A percentile compares a stretch with the other conserved stretches of the same genome.
These are phyloP conservation scores for Pseudodiploospora longispora DNA, from an alignment of 2,329 filamentous ascomycete genomes.

Conservation along the genomic window DNA sequence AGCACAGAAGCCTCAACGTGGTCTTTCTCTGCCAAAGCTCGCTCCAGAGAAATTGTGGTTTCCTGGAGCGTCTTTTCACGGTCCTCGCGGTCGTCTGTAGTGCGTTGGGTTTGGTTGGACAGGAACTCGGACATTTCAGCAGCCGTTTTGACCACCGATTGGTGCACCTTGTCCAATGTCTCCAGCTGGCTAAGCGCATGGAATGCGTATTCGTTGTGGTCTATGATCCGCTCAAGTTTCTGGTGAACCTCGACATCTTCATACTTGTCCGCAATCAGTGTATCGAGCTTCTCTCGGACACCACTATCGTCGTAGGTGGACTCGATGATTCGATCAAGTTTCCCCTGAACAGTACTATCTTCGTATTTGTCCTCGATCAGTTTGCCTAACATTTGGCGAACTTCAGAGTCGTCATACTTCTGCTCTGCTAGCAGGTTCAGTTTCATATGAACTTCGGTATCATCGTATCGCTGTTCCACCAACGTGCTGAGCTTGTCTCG, in stretches of 20 bases:
- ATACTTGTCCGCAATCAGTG: conserved; percentile 44
- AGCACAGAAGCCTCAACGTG: conserved; percentile 49
- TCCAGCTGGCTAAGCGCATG: conserved; percentile 69
- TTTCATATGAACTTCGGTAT: conserved; percentile 27
- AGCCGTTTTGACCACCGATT: conserved; percentile 77
- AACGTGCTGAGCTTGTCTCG: conserved; percentile 21
- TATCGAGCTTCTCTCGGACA: conserved; percentile 21
- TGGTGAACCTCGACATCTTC: conserved; percentile 36
- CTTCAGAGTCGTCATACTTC: conserved; percentile 47
- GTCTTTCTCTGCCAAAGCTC: conserved; percentile 58
- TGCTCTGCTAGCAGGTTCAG: conserved; percentile 49
- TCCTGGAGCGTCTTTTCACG: conserved; percentile 75
- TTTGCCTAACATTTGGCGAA: conserved; percentile 21
- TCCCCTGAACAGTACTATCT: conserved; percentile 34
- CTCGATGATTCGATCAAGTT: conserved; percentile 37
- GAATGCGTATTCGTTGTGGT: conserved; percentile 55
- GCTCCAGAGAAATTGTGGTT: conserved; percentile 71
- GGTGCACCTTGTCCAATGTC: conserved; percentile 80
- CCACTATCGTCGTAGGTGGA: conserved; percentile 20
- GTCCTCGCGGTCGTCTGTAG: conserved; percentile 68
- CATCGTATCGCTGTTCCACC: conserved; percentile 51
- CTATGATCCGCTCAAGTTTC: conserved; percentile 43
- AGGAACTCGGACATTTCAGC: conserved; percentile 79
- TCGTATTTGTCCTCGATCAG: conserved; percentile 49
- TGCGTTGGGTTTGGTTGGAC: conserved; percentile 64